Evolutionary conservation across 108 stramenopile genomes (phyloP).

Genomic region (Fragilaria crotonensis): DNA sequence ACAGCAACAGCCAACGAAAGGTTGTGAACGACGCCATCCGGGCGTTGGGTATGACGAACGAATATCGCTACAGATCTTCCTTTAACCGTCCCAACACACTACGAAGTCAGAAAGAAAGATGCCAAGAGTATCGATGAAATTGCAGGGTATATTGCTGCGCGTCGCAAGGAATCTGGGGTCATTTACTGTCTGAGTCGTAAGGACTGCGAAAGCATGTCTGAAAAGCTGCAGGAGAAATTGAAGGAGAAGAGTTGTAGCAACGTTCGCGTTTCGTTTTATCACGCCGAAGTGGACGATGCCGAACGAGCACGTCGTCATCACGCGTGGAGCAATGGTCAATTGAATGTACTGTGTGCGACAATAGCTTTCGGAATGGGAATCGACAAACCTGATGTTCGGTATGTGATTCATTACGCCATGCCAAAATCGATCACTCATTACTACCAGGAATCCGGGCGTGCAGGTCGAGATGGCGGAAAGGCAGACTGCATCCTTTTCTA

Average conservation of each 20-base stretch:
- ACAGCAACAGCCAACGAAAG: conserved; percentile 98
- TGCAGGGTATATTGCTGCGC: conserved; percentile 61
- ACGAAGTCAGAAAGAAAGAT: conserved; percentile 88
- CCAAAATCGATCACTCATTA: conserved; percentile 98
- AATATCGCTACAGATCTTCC: conserved; percentile 60
- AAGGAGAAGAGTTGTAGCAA: conserved; percentile 43
- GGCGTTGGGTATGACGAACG: conserved; percentile 71
- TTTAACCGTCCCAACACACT: conserved; percentile 96
- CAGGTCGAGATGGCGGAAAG: conserved; percentile 88
- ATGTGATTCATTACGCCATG: conserved; percentile 97
- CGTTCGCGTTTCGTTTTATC: conserved; percentile 86
- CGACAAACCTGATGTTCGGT: conserved; percentile 76
- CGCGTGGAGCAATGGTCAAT: conserved; percentile 81
- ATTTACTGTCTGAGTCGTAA: conserved; percentile 95
- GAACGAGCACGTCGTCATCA: conserved; percentile 79
- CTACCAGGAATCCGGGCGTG: conserved; percentile 95
- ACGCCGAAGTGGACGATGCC: conserved; percentile 82
- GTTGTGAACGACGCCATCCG: conserved; percentile 87
- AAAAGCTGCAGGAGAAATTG: conserved; percentile 58
- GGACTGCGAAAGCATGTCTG: conserved; percentile 85
- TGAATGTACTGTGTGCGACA: conserved; percentile 94
- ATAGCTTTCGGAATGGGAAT: conserved; percentile 85
- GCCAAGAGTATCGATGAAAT: conserved; percentile 68
- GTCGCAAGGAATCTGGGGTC: conserved; percentile 85
- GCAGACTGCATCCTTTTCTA: conserved; percentile 95